These are phyloP conservation scores for Leptographium procerum DNA, from an alignment of 2,329 filamentous ascomycete species.

Conservation along the genomic window DNA sequence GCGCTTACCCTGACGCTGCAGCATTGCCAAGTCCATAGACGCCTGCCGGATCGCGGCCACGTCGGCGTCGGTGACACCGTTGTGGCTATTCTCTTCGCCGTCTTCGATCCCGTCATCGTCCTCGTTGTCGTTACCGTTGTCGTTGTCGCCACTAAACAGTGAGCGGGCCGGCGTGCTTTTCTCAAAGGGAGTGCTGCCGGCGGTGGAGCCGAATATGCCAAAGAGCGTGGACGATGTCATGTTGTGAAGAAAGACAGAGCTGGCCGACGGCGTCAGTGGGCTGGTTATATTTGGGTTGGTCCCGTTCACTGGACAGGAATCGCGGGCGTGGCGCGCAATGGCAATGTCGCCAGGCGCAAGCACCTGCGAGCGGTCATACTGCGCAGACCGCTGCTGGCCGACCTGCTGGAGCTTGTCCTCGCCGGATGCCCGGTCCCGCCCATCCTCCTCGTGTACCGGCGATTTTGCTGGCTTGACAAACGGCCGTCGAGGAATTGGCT, in stretches of 20 bases:
- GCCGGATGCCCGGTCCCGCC: background rate
- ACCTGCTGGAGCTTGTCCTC: background rate
- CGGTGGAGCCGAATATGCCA: constrained; percentile 67
- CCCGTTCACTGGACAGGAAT: background rate
- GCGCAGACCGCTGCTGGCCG: background rate
- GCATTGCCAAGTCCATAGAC: constrained; percentile 10
- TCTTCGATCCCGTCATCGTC: background rate
- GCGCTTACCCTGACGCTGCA: constrained; percentile 7
- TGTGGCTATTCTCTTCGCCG: background rate
- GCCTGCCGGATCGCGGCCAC: constrained; percentile 11
- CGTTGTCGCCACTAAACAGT: background rate
- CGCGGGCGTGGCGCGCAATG: background rate
- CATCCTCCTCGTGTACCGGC: background rate
- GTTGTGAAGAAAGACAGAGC: constrained; percentile 56
- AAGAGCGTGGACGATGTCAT: constrained; percentile 81
- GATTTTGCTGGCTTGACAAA: background rate
- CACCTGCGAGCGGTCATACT: background rate
- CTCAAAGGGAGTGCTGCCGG: constrained; percentile 29
- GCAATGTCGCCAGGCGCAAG: background rate
- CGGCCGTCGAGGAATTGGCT: background rate
- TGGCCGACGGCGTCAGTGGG: background rate
- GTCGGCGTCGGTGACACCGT: background rate
- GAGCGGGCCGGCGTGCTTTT: constrained; percentile 43
- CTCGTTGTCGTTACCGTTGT: background rate
- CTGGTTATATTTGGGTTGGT: background rate